phyloP scores from a whole-genome alignment of 2,329 filamentous ascomycete genomes.

The Colletotrichum sublineola region DNA sequence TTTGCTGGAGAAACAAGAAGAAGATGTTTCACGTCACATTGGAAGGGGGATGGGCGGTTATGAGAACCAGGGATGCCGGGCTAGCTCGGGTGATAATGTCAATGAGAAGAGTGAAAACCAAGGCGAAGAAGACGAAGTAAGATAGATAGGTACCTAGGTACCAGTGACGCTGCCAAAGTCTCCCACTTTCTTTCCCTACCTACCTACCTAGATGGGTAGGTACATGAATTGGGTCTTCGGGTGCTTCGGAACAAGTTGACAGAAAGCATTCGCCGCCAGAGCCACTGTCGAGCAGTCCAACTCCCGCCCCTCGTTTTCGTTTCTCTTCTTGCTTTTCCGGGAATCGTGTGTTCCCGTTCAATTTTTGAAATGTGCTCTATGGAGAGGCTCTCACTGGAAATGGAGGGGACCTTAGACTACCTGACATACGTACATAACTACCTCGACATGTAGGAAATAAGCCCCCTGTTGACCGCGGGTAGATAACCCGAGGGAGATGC shows the following conservation, averaged over 20 bases:
- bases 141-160: not conserved
- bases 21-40: constrained; percentile 37
- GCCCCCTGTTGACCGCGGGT: not conserved
- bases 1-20: constrained; percentile 29
- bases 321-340: not conserved
- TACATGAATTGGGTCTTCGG: not conserved
- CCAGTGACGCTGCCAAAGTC: not conserved
- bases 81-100: not conserved
- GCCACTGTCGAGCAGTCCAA: not conserved
- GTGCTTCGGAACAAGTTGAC: constrained; percentile 1
- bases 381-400: not conserved
- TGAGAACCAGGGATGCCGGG: constrained; percentile 29
- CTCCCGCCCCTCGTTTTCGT: not conserved
- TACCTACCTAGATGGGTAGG: no score
- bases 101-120: not conserved
- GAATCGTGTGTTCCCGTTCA: not conserved
- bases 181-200: not conserved
- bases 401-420: not conserved
- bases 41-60: constrained; percentile 22
- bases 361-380: not conserved
- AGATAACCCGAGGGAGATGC: not conserved
- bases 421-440: not conserved
- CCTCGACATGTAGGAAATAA: not conserved
- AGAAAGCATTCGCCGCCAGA: constrained; percentile 1
- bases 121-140: no score